These are phyloP conservation scores for Phlegmacium glaucopus DNA, from an alignment of 768 basidiomycete genomes.

Conservation along the genomic window DNA sequence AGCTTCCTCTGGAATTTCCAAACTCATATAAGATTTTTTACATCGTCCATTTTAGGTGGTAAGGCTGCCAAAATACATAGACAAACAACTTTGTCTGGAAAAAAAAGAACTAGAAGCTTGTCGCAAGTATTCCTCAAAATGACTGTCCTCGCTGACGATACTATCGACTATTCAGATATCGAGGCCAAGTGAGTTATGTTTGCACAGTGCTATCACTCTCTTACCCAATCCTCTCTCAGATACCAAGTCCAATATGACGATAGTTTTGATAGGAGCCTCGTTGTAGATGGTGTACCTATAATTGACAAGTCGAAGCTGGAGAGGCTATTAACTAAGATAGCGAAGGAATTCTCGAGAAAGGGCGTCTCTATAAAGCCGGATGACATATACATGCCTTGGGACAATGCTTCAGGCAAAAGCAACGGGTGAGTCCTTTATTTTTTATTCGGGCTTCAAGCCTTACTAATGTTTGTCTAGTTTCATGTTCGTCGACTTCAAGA, in stretches of 20 bases:
- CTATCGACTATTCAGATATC: conserved; percentile 86
- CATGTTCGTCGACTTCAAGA: conserved; percentile 78
- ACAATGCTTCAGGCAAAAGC: conserved; percentile 76
- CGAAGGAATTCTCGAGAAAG: conserved; percentile 81
- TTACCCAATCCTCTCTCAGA: conserved; percentile 36
- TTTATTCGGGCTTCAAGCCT: background rate
- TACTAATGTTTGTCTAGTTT: conserved; percentile 45
- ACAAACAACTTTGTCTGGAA: conserved; percentile 14
- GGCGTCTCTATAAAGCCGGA: conserved; percentile 74
- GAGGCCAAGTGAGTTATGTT: conserved; percentile 65
- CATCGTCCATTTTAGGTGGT: no score
- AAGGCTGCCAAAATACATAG: background rate
- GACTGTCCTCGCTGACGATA: conserved; percentile 46
- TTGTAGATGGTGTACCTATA: conserved; percentile 89
- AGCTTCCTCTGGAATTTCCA: no score
- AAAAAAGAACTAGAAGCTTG: conserved; percentile 9
- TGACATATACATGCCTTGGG: conserved; percentile 87
- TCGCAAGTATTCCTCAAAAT: conserved; percentile 42
- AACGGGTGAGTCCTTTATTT: conserved; percentile 66
- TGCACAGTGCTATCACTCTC: background rate
- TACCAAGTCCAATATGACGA: conserved; percentile 84
- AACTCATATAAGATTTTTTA: no score
- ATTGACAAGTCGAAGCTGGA: conserved; percentile 86
- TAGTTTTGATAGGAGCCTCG: conserved; percentile 85
- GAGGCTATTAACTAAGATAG: conserved; percentile 74